These are phyloP conservation scores for Volvariella volvacea DNA, from an alignment of 1,284 basidiomycete genomes.

Conservation along the genomic window DNA sequence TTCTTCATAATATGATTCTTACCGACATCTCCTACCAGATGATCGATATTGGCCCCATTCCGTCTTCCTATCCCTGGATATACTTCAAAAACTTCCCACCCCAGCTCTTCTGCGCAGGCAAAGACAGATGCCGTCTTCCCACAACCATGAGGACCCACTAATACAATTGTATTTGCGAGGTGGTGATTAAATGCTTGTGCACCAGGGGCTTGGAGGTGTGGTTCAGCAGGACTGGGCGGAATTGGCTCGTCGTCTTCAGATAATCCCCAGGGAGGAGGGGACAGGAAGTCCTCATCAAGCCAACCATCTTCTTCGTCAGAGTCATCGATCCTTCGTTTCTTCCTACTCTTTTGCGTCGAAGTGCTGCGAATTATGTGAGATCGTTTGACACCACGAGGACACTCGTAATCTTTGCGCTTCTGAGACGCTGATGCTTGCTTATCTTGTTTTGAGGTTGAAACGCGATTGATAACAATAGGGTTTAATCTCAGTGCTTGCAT, in stretches of 20 bases:
- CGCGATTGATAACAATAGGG: neutral
- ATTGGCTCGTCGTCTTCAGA: neutral
- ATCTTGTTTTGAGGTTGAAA: slow-evolving; percentile 12
- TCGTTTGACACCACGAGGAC: slow-evolving; percentile 35
- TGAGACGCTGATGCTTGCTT: slow-evolving; percentile 7
- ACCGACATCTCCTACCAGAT: slow-evolving; percentile 87
- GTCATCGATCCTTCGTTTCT: slow-evolving; percentile 43
- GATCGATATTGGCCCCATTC: slow-evolving; percentile 72
- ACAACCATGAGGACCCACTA: slow-evolving; percentile 76
- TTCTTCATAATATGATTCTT: slow-evolving; percentile 80
- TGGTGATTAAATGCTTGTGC: slow-evolving; percentile 30
- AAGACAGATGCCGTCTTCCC: slow-evolving; percentile 94
- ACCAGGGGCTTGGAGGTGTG: slow-evolving; percentile 11
- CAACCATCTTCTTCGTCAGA: slow-evolving; percentile 18
- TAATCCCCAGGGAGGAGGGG: neutral
- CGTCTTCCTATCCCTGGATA: slow-evolving; percentile 92
- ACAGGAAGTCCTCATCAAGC: neutral
- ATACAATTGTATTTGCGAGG: slow-evolving; percentile 80
- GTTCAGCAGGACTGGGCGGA: slow-evolving; percentile 9
- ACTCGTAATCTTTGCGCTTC: slow-evolving; percentile 14
- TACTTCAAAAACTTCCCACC: slow-evolving; percentile 96
- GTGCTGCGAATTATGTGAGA: slow-evolving; percentile 47
- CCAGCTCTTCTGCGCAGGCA: slow-evolving; percentile 88
- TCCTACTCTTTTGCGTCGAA: slow-evolving; percentile 33
- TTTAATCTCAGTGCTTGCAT: slow-evolving; percentile 58